These are phyloP conservation scores for Fimicolochytrium jonesii DNA, from an alignment of 192 early-diverging fungal species.

Conservation along the genomic window DNA sequence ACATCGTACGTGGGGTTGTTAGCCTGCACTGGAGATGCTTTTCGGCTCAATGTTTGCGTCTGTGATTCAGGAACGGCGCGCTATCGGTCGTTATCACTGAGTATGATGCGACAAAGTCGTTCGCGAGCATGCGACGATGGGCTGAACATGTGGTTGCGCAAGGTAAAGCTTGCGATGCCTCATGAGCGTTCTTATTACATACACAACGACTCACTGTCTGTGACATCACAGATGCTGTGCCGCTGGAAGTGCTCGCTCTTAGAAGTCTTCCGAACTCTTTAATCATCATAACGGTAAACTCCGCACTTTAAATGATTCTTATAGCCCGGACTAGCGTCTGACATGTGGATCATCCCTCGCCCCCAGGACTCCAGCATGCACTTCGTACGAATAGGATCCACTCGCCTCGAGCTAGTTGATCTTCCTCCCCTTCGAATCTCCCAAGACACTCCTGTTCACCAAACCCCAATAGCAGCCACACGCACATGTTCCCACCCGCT, in stretches of 20 bases:
- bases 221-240: constrained; percentile 6
- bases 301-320: not conserved
- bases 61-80: not conserved
- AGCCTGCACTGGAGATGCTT: not conserved
- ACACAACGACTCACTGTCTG: not conserved
- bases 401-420: not conserved
- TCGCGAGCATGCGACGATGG: constrained; percentile 1
- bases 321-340: too few relatives aligned
- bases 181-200: too few relatives aligned
- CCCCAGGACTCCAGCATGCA: not conserved
- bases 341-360: not conserved
- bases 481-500: not conserved
- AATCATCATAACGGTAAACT: constrained; percentile 15
- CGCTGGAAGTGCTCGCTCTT: constrained; percentile 7
- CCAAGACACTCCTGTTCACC: not conserved
- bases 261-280: constrained; percentile 2
- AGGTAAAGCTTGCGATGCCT: not conserved
- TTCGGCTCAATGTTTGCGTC: not conserved
- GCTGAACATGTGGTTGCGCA: not conserved
- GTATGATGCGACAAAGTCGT: not conserved
- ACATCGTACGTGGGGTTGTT: constrained; percentile 3
- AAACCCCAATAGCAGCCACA: not conserved
- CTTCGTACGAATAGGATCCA: not conserved
- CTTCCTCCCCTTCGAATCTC: not conserved
- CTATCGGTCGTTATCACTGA: constrained; percentile 12